phyloP scores from a whole-genome alignment of 352 stramenopile genomes.

The Phytophthora hybrid region DNA sequence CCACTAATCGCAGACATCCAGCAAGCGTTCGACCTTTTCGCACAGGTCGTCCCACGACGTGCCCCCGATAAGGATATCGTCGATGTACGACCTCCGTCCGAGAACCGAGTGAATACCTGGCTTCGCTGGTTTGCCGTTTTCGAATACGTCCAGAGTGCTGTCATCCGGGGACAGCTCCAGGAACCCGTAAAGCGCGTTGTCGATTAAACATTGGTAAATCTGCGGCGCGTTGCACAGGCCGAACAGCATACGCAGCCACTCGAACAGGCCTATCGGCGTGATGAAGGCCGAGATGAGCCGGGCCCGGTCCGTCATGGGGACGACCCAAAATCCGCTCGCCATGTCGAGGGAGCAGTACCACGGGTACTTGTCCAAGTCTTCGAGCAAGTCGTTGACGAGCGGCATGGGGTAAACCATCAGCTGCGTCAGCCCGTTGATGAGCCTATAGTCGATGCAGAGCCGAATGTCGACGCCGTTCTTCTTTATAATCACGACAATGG shows the following conservation, averaged over 20 bases:
- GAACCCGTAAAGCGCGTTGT: slow-evolving; percentile 31
- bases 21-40: slow-evolving; percentile 5
- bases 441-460: no score
- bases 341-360: slow-evolving; percentile 36
- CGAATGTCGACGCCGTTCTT: no score
- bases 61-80: no score
- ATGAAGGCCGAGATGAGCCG: slow-evolving; percentile 33
- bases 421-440: no score
- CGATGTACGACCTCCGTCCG: no score
- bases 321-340: slow-evolving; percentile 34
- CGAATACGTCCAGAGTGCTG: background rate
- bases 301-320: slow-evolving; percentile 25
- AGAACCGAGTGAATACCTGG: no score
- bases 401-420: no score
- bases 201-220: slow-evolving; percentile 37
- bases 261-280: slow-evolving; percentile 27
- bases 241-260: slow-evolving; percentile 38
- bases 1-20: slow-evolving; percentile 21
- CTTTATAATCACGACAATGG: slow-evolving; percentile 13
- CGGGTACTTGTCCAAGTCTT: slow-evolving; percentile 16
- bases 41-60: no score
- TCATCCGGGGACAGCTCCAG: no score
- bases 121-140: background rate
- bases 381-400: slow-evolving; percentile 11
- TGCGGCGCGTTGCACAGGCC: slow-evolving; percentile 33